Percentiles rank a stretch among this genome's conserved stretches.
These are phyloP conservation scores for Venturia aucupariae DNA, from an alignment of 2,329 filamentous ascomycete species.

Conservation along the genomic window DNA sequence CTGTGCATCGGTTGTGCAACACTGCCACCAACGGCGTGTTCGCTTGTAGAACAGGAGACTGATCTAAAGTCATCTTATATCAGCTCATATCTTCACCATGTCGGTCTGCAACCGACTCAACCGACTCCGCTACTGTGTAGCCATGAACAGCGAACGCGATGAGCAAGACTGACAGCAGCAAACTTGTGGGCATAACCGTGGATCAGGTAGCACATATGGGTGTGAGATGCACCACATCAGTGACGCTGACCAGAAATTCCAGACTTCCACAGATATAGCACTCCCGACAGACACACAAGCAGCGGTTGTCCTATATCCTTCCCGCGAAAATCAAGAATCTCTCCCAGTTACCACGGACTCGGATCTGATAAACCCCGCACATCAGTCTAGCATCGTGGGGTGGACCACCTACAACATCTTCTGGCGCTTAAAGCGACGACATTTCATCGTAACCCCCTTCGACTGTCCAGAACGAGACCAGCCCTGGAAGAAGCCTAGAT, in stretches of 20 bases:
- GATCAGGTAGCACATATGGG: not conserved
- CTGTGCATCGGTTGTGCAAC: not conserved
- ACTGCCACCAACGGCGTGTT: not conserved
- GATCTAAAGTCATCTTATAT: not conserved
- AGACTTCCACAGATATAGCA: not conserved
- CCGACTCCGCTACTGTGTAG: not conserved
- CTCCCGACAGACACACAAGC: not conserved
- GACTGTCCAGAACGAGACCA: not conserved
- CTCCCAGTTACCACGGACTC: not conserved
- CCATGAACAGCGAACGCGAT: not conserved
- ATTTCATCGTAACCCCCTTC: conserved; percentile 2
- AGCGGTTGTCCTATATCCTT: not conserved
- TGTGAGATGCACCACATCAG: not conserved
- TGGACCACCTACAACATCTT: conserved; percentile 9
- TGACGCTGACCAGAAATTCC: not conserved
- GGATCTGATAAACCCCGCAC: not conserved
- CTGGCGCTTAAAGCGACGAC: not conserved
- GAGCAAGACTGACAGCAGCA: not conserved
- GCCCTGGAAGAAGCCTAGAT: not conserved
- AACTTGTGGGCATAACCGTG: not conserved
- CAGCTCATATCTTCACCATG: not conserved
- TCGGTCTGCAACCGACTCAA: not conserved
- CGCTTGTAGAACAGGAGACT: not conserved
- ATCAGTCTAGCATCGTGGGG: not conserved
- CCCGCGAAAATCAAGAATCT: not conserved